Conservation (phyloP, 257 asterid species). For the Nicotiana undulata region DNA sequence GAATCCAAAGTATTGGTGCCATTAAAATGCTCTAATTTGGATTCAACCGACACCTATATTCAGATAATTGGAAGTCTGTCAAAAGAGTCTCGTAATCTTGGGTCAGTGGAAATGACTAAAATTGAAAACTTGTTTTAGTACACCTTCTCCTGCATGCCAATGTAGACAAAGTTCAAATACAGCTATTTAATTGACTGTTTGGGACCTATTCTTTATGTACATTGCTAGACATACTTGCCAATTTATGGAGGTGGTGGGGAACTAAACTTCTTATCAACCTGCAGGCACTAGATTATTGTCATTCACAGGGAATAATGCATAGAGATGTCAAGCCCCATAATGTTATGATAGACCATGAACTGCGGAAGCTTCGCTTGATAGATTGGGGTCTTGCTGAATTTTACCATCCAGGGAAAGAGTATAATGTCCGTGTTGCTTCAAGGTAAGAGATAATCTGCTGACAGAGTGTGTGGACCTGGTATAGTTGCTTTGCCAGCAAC, state of each 20-base stretch:
- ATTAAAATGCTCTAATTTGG: neutral
- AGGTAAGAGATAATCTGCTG: conserved; percentile 18
- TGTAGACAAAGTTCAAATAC: neutral
- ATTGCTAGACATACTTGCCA: neutral
- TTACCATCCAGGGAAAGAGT: conserved; percentile 40
- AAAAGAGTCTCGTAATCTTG: too few relatives aligned
- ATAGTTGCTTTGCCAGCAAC: conserved; percentile 3
- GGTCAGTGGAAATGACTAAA: neutral
- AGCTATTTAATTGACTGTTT: neutral
- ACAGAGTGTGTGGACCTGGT: neutral
- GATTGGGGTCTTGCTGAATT: conserved; percentile 55
- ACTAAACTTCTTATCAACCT: neutral
- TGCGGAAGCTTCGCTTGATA: conserved; percentile 41
- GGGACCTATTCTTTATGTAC: neutral
- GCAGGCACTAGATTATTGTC: conserved; percentile 46
- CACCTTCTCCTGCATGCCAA: neutral
- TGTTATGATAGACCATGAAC: conserved; percentile 44
- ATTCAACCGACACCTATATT: neutral
- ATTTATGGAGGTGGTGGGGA: neutral
- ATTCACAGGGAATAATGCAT: conserved; percentile 48
- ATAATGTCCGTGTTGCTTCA: conserved; percentile 46
- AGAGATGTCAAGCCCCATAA: conserved; percentile 48
- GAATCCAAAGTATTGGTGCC: neutral
- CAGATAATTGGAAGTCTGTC: neutral
- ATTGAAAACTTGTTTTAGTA: neutral